phyloP scores from a whole-genome alignment of 306 rosid species.

The Dalbergia cochinchinensis region DNA sequence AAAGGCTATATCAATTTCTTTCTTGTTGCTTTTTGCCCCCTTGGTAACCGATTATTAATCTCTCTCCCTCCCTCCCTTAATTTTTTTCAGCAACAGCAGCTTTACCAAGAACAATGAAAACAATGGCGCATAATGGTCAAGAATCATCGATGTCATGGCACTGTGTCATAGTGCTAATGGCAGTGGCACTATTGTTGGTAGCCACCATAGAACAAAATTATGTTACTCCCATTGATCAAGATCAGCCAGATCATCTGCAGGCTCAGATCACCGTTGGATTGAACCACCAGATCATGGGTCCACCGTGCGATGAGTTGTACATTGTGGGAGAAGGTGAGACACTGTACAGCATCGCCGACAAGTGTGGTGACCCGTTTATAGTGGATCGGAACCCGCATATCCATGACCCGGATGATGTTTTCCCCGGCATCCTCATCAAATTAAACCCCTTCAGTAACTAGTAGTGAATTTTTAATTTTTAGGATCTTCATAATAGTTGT shows the following conservation, averaged over 20 bases:
- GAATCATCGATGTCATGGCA: not conserved
- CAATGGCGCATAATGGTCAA: not conserved
- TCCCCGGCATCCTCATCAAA: constrained; percentile 8
- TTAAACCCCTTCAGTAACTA: not conserved
- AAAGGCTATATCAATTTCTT: too few species aligned
- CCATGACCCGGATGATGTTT: constrained; percentile 30
- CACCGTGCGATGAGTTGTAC: constrained; percentile 18
- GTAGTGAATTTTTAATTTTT: not conserved
- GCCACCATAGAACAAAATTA: not conserved
- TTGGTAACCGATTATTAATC: not conserved
- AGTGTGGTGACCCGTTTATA: constrained; percentile 35
- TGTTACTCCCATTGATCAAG: not conserved
- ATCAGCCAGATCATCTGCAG: not conserved
- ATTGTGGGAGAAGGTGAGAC: constrained; percentile 25
- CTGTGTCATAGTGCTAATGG: not conserved
- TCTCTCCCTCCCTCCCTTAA: too few species aligned
- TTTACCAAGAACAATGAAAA: not conserved
- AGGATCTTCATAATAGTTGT: not conserved
- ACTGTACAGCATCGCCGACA: constrained; percentile 16
- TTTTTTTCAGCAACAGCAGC: not conserved
- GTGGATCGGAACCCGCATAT: constrained; percentile 11
- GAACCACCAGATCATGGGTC: not conserved
- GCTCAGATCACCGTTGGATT: not conserved
- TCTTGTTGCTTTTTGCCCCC: too few species aligned
- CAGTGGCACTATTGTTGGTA: not conserved